Conservation (phyloP, 2,329 filamentous ascomycete genomes). For the Trichoderma sp. region DNA sequence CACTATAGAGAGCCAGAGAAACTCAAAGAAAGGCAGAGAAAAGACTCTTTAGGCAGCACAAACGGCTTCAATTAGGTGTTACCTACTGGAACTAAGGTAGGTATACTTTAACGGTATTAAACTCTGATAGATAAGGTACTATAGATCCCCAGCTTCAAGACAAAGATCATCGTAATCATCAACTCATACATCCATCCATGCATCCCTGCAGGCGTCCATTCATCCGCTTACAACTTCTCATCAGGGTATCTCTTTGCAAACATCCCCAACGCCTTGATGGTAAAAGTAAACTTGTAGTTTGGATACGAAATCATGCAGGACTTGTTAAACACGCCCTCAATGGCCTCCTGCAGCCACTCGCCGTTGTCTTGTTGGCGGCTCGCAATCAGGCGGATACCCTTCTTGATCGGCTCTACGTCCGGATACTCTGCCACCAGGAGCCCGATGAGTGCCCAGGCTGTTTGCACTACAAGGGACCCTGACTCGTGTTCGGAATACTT, state of each 20-base stretch:
- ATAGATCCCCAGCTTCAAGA: not conserved
- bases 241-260: slow-evolving; percentile 74
- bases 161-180: not conserved
- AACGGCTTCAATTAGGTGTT: not conserved
- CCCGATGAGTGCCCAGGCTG: slow-evolving; percentile 83
- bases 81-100: no score
- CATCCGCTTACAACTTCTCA: slow-evolving; percentile 47
- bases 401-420: slow-evolving; percentile 68
- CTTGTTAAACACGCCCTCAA: slow-evolving; percentile 99
- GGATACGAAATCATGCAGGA: slow-evolving; percentile 99
- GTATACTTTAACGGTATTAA: not conserved
- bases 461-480: slow-evolving; percentile 89
- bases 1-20: not conserved
- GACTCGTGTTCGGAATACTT: slow-evolving; percentile 72
- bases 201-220: not conserved
- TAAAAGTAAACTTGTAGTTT: slow-evolving; percentile 98
- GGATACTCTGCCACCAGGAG: slow-evolving; percentile 83
- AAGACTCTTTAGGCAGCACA: not conserved
- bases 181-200: not conserved
- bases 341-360: slow-evolving; percentile 93
- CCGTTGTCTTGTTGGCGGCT: slow-evolving; percentile 81
- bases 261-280: slow-evolving; percentile 91
- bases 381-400: slow-evolving; percentile 80
- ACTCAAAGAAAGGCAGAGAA: not conserved
- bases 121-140: not conserved